A percentile compares a stretch with the other conserved stretches of the same genome.
These are phyloP conservation scores for Stenogyne calaminthoides DNA, from an alignment of 305 asterid species.

Conservation along the genomic window DNA sequence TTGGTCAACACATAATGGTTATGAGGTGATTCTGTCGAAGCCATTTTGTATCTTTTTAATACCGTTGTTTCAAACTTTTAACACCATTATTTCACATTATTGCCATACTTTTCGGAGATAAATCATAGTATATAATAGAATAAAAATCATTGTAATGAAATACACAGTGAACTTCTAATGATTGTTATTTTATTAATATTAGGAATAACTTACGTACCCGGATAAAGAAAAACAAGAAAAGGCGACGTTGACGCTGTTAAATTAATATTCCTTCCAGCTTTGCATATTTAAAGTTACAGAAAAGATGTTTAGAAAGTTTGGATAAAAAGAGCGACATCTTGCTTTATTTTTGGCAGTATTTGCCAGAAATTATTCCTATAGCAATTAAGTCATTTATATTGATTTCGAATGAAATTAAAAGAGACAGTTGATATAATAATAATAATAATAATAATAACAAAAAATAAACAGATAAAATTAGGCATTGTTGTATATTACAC, in stretches of 20 bases:
- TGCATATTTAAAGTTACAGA: slow-evolving; percentile 40
- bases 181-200: background rate
- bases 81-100: background rate
- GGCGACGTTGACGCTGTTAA: slow-evolving; percentile 28
- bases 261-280: slow-evolving; percentile 34
- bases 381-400: background rate
- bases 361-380: slow-evolving; percentile 27
- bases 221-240: background rate
- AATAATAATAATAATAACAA: background rate
- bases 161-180: background rate
- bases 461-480: background rate
- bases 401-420: background rate
- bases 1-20: too few relatives aligned
- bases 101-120: background rate
- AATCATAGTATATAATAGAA: background rate
- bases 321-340: slow-evolving; percentile 37
- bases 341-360: slow-evolving; percentile 37
- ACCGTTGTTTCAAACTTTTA: background rate
- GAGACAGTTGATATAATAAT: background rate
- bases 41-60: background rate
- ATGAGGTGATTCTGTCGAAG: background rate
- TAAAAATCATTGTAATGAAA: background rate
- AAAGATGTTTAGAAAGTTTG: slow-evolving; percentile 22
- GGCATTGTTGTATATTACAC: background rate
- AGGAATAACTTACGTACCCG: background rate